phyloP scores from a whole-genome alignment of 352 stramenopile genomes.

The Pythium biforme region DNA sequence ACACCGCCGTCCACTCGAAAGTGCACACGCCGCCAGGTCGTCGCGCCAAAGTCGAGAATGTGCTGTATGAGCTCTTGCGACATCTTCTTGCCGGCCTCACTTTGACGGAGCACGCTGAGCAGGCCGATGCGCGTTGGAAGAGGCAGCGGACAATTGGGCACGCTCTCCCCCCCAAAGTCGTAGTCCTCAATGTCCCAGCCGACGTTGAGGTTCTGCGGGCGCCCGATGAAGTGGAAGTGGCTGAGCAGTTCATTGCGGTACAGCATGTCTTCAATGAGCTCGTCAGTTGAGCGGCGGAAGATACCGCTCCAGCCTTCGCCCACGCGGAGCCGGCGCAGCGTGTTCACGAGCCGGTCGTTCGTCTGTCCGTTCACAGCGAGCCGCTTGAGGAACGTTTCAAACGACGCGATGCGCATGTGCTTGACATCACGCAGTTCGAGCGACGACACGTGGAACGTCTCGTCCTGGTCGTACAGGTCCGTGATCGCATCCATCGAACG shows the following conservation, averaged over 20 bases:
- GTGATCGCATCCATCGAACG: background rate
- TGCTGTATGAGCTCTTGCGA: background rate
- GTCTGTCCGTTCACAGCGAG: background rate
- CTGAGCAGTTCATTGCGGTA: background rate
- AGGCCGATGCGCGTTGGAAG: background rate
- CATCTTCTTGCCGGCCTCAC: background rate
- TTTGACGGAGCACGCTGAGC: background rate
- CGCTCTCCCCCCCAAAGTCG: background rate
- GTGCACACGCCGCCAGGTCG: background rate
- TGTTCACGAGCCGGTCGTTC: background rate
- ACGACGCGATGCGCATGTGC: background rate
- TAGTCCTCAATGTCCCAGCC: constrained; percentile 7
- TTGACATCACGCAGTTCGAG: background rate
- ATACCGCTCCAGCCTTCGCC: background rate
- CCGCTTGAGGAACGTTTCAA: background rate
- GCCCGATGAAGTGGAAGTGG: background rate
- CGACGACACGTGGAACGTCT: background rate
- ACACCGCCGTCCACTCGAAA: background rate
- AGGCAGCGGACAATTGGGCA: background rate
- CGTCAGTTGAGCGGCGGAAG: background rate
- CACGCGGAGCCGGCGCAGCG: constrained; percentile 1
- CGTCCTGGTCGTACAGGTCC: background rate
- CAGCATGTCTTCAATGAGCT: background rate
- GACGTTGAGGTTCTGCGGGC: background rate
- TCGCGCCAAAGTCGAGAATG: constrained; percentile 1